These are phyloP conservation scores for Tritrichomonas musculus DNA, from an alignment of 208 protist species.

Conservation along the genomic window DNA sequence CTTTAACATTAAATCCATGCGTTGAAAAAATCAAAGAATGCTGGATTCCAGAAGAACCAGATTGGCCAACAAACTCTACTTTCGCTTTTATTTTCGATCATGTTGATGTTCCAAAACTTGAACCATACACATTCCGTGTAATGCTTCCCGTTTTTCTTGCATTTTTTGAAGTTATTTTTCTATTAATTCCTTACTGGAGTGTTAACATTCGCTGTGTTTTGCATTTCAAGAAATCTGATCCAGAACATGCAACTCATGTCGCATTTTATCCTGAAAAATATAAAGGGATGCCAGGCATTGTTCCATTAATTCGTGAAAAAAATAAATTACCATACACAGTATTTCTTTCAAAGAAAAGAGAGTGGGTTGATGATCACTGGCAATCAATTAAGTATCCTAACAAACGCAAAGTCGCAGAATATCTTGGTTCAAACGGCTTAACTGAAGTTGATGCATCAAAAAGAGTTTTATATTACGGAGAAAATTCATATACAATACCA, in stretches of 20 bases:
- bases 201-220: not conserved
- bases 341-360: not conserved
- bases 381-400: not conserved
- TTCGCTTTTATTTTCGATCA: conserved; percentile 20
- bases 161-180: not conserved
- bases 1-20: not conserved
- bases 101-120: not conserved
- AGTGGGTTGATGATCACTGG: not conserved
- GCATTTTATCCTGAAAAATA: not conserved
- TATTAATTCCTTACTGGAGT: not conserved
- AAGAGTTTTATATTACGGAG: not conserved
- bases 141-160: not conserved
- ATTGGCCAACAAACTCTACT: not conserved
- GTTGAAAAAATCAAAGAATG: not conserved
- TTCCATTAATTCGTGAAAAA: not conserved
- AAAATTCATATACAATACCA: not conserved
- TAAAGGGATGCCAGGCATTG: not conserved
- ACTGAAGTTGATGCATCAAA: not conserved
- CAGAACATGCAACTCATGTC: not conserved
- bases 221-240: not conserved
- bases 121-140: not conserved
- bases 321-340: not conserved
- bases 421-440: not conserved
- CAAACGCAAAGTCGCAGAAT: not conserved
- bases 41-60: conserved; percentile 22